Conservation (phyloP, 2,329 filamentous ascomycete species). For the Ascochyta lentis region DNA sequence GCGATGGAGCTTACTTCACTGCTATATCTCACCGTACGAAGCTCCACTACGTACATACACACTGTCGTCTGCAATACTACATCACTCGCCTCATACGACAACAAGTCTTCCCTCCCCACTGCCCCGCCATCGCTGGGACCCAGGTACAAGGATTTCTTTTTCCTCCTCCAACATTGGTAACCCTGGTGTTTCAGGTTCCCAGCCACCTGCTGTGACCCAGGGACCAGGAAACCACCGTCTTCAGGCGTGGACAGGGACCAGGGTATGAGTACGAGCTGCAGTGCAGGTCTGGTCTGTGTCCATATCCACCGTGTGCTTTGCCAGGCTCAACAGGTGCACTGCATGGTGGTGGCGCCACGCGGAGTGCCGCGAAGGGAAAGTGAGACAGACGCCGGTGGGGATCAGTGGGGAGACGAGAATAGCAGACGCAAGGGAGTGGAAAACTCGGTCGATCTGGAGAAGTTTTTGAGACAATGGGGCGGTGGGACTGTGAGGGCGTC, state of each 20-base stretch:
- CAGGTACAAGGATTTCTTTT: slow-evolving; percentile 9
- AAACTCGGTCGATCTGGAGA: not conserved
- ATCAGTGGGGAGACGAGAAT: slow-evolving; percentile 5
- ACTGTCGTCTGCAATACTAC: not conserved
- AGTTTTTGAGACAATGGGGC: slow-evolving; percentile 2
- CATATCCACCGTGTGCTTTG: not conserved
- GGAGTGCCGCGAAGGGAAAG: not conserved
- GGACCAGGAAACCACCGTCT: slow-evolving; percentile 7
- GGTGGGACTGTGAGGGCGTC: not conserved
- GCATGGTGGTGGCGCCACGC: slow-evolving; percentile 8
- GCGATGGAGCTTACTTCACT: not conserved
- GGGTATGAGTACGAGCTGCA: not conserved
- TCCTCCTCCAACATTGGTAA: not conserved
- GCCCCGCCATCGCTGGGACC: not conserved
- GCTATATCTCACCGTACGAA: not conserved
- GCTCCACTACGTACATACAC: not conserved
- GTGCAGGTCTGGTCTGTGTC: not conserved
- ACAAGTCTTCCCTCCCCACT: not conserved
- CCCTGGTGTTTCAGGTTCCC: slow-evolving; percentile 4
- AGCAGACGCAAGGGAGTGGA: slow-evolving; percentile 2
- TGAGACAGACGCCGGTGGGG: not conserved
- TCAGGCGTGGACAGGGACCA: not conserved
- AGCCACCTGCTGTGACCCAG: slow-evolving; percentile 11
- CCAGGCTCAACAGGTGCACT: slow-evolving; percentile 10
- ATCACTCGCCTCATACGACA: not conserved